Conservation (phyloP, 2,329 filamentous ascomycete genomes). For the Colletotrichum tropicicola region DNA sequence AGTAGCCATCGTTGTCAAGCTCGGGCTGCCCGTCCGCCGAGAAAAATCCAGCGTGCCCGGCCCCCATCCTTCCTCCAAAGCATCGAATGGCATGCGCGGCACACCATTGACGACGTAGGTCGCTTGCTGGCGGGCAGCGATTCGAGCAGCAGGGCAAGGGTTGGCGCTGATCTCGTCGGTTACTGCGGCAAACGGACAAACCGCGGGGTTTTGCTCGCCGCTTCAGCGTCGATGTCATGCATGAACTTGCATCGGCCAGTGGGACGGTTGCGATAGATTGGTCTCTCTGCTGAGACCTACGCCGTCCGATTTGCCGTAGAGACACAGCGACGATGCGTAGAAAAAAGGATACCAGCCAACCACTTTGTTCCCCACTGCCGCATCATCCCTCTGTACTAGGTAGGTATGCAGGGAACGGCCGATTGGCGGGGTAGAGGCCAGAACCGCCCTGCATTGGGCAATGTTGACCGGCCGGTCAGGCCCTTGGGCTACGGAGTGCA, state of each 20-base stretch:
- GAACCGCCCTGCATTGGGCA: neutral
- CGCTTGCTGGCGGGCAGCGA: neutral
- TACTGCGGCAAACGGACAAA: constrained; percentile 20
- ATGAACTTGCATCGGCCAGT: constrained; percentile 23
- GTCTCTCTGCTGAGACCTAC: neutral
- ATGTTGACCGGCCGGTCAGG: neutral
- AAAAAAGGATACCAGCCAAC: neutral
- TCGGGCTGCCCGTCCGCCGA: neutral
- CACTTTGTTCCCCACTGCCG: neutral
- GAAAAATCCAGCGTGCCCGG: neutral
- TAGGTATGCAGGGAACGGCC: neutral
- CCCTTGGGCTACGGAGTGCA: neutral
- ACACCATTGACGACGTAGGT: neutral
- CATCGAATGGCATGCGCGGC: neutral
- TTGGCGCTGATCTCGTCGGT: neutral
- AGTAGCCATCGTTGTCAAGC: neutral
- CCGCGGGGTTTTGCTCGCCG: neutral
- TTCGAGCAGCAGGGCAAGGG: neutral
- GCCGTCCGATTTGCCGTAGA: neutral
- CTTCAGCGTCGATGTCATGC: constrained; percentile 35
- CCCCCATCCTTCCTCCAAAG: too few species aligned
- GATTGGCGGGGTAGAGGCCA: neutral
- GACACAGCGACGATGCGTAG: neutral
- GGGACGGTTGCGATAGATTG: neutral
- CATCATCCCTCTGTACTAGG: neutral